These are phyloP conservation scores for Ceratocystis destructans DNA, from an alignment of 2,329 filamentous ascomycete genomes.

Conservation along the genomic window DNA sequence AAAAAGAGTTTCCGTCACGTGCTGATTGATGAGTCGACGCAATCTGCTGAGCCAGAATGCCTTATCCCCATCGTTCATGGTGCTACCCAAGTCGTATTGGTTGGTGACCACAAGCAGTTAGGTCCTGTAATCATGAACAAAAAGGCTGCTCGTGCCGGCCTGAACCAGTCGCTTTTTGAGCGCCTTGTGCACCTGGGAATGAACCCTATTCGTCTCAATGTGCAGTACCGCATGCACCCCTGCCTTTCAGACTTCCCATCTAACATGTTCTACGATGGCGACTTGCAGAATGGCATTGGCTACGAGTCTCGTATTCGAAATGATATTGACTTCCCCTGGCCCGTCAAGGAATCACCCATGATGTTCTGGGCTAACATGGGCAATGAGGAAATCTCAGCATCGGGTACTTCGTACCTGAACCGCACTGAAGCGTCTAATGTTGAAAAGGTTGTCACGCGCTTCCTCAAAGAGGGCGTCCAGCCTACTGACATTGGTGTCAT, in stretches of 20 bases:
- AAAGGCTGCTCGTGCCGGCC: conserved; percentile 91
- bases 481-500: conserved; percentile 92
- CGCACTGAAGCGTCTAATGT: conserved; percentile 94
- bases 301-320: conserved; percentile 74
- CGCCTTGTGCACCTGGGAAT: conserved; percentile 85
- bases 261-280: conserved; percentile 99
- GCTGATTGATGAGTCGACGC: conserved; percentile 93
- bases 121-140: conserved; percentile 99
- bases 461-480: conserved; percentile 97
- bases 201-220: conserved; percentile 81
- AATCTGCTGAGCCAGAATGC: conserved; percentile 94
- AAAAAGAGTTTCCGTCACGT: conserved; percentile 99
- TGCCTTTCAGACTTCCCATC: conserved; percentile 94
- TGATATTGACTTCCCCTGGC: conserved; percentile 97
- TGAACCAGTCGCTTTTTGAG: conserved; percentile 98
- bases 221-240: conserved; percentile 98
- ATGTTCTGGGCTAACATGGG: conserved; percentile 99
- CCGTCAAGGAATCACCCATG: conserved; percentile 86
- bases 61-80: conserved; percentile 96
- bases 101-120: conserved; percentile 95
- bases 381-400: conserved; percentile 95
- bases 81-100: conserved; percentile 97
- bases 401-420: conserved; percentile 94
- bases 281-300: conserved; percentile 90
- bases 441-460: conserved; percentile 94